Percentiles rank a stretch among this genome's conserved stretches.
Conservation (phyloP, 306 rosid genomes). For the Acmispon strigosus region DNA sequence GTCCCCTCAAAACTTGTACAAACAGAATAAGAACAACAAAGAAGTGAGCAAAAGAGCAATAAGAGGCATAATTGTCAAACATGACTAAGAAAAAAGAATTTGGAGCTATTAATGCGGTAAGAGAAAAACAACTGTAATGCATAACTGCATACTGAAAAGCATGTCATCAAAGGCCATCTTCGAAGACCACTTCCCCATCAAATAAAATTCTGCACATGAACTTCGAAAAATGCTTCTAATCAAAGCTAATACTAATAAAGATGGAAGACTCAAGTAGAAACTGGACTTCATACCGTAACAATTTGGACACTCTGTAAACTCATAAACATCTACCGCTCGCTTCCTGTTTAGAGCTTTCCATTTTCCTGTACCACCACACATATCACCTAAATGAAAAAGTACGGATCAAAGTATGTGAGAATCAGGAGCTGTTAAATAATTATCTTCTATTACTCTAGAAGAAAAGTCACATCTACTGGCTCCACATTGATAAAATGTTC, state of each 20-base stretch:
- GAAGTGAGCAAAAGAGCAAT: not conserved
- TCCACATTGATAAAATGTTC: not conserved
- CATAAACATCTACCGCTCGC: slow-evolving; percentile 89
- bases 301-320: slow-evolving; percentile 94
- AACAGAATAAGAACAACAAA: not conserved
- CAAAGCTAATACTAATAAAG: not conserved
- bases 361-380: slow-evolving; percentile 99
- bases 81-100: not conserved
- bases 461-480: not conserved
- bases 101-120: not conserved
- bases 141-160: not conserved
- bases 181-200: not conserved
- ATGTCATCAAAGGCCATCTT: not conserved
- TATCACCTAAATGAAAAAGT: slow-evolving; percentile 69
- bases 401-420: slow-evolving; percentile 9
- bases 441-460: not conserved
- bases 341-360: slow-evolving; percentile 98
- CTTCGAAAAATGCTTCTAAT: not conserved
- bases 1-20: not conserved
- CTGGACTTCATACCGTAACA: slow-evolving; percentile 65
- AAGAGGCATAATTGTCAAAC: not conserved
- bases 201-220: not conserved
- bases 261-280: not conserved
- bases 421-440: not conserved
- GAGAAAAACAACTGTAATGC: not conserved